phyloP scores from a whole-genome alignment of 148 eudicot genomes.

The Euryodendron excelsum region DNA sequence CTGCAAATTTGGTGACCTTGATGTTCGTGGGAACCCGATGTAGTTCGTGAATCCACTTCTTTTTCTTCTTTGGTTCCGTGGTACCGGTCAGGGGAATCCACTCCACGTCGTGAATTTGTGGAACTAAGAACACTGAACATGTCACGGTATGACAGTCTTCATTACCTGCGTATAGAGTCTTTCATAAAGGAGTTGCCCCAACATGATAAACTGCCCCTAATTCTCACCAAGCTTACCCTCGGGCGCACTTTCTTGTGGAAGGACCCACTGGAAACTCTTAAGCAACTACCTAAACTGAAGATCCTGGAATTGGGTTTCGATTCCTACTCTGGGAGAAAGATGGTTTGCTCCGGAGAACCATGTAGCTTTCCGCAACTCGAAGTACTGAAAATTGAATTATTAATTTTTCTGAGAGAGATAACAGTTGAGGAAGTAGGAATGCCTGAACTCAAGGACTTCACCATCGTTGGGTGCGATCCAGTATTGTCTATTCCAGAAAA shows the following conservation, averaged over 20 bases:
- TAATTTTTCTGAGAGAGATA: neutral
- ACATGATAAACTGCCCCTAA: neutral
- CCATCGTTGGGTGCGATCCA: neutral
- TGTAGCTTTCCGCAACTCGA: neutral
- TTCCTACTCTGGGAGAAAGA: neutral
- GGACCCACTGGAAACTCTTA: neutral
- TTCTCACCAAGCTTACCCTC: slow-evolving; percentile 3
- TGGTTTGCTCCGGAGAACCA: neutral
- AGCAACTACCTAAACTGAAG: slow-evolving; percentile 1
- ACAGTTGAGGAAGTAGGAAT: neutral
- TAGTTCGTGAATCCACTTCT: no score
- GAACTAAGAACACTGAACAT: neutral
- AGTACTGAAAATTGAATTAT: neutral
- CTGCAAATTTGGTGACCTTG: slow-evolving; percentile 2
- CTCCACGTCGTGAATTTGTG: no score
- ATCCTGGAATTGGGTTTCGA: neutral
- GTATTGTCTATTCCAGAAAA: neutral
- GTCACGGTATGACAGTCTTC: neutral
- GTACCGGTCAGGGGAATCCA: no score
- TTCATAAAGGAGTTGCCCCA: neutral
- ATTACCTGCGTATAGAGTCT: neutral
- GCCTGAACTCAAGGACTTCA: neutral
- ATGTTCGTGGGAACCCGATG: neutral
- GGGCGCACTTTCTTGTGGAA: neutral
- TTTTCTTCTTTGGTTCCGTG: no score